These are phyloP conservation scores for Paramecium bursaria DNA, from an alignment of 73 alveolate genomes.

Conservation along the genomic window DNA sequence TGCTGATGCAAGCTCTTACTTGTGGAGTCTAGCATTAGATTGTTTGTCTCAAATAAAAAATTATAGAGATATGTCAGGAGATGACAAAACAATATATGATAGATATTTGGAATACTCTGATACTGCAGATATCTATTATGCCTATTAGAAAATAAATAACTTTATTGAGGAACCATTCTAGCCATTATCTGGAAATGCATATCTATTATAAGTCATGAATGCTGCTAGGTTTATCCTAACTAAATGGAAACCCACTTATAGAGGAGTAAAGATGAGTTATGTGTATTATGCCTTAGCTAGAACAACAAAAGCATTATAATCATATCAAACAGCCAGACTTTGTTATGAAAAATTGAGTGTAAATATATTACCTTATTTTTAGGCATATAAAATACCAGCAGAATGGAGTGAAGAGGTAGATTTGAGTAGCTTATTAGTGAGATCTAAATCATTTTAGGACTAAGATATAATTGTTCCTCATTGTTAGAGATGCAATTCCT, in stretches of 20 bases:
- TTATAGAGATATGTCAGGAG: conserved; percentile 7
- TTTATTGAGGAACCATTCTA: conserved; percentile 67
- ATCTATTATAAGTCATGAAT: conserved; percentile 55
- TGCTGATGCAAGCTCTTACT: conserved; percentile 58
- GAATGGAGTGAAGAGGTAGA: conserved; percentile 75
- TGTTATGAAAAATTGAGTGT: conserved; percentile 68
- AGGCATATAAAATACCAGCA: conserved; percentile 66
- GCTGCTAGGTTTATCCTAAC: conserved; percentile 62
- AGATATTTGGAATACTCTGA: conserved; percentile 12
- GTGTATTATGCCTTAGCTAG: conserved; percentile 64
- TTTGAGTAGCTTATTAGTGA: conserved; percentile 39
- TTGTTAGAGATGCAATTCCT: conserved; percentile 20
- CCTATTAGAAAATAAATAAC: conserved; percentile 48
- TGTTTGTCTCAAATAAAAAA: conserved; percentile 26
- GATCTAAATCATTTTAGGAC: conserved; percentile 63
- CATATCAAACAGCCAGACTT: conserved; percentile 55
- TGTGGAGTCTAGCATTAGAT: conserved; percentile 68
- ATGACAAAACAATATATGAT: not conserved
- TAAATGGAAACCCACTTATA: conserved; percentile 40
- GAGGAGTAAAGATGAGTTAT: conserved; percentile 64
- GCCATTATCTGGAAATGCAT: conserved; percentile 63
- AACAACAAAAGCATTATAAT: not conserved
- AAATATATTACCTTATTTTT: not conserved
- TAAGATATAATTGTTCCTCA: conserved; percentile 13
- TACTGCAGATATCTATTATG: conserved; percentile 42